These are phyloP conservation scores for Allium cepa DNA, from an alignment of 106 monocot species.

Conservation along the genomic window DNA sequence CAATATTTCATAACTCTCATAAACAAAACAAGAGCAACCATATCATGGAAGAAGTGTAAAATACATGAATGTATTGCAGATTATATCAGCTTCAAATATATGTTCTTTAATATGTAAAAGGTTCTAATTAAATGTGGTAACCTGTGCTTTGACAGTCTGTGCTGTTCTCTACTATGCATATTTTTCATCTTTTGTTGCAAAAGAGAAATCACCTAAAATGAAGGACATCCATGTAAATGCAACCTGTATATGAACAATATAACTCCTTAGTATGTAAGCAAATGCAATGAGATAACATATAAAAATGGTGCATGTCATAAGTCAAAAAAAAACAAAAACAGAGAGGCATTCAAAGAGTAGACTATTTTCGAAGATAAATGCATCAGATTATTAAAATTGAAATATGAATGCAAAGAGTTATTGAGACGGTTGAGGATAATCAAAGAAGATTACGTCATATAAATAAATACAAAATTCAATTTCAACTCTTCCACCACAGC, in stretches of 20 bases:
- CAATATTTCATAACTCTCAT: background rate
- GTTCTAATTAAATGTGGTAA: too few relatives aligned
- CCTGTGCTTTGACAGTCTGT: too few relatives aligned
- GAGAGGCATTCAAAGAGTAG: constrained; percentile 16
- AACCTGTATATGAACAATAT: background rate
- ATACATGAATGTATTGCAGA: too few relatives aligned
- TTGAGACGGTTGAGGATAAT: constrained; percentile 44
- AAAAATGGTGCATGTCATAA: background rate
- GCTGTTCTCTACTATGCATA: too few relatives aligned
- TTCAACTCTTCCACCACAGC: constrained; percentile 2
- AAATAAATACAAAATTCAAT: constrained; percentile 41
- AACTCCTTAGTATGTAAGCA: background rate
- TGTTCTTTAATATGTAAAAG: too few relatives aligned
- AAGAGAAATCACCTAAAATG: too few relatives aligned
- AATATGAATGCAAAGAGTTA: constrained; percentile 32
- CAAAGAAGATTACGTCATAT: constrained; percentile 23
- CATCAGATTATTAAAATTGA: constrained; percentile 12
- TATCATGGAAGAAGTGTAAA: background rate
- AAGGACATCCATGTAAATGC: constrained; percentile 1
- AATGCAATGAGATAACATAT: constrained; percentile 2
- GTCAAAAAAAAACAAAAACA: background rate
- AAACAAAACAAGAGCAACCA: background rate
- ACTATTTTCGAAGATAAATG: constrained; percentile 10
- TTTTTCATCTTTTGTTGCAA: too few relatives aligned
- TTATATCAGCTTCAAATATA: background rate